Percentiles rank a stretch among this genome's conserved stretches.
phyloP scores from a whole-genome alignment of 2,329 filamentous ascomycete species.

The Leptographium lundbergii region DNA sequence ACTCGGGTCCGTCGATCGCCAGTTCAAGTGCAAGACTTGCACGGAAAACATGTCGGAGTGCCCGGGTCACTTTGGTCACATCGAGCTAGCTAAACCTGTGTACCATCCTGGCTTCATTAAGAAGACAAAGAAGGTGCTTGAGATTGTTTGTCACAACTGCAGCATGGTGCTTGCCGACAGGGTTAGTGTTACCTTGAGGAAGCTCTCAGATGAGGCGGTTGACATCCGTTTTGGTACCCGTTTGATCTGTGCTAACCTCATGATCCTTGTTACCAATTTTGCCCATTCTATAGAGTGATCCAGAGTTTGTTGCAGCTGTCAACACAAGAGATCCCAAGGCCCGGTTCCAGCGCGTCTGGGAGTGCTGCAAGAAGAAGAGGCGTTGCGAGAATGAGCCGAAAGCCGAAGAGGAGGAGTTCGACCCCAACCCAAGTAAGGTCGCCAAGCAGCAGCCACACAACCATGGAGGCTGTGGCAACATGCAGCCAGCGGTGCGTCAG shows the following conservation, averaged over 20 bases:
- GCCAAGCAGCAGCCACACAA: slow-evolving; percentile 36
- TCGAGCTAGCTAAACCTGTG: slow-evolving; percentile 91
- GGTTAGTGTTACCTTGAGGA: slow-evolving; percentile 63
- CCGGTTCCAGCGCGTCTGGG: slow-evolving; percentile 87
- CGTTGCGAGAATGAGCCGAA: slow-evolving; percentile 69
- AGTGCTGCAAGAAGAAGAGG: slow-evolving; percentile 78
- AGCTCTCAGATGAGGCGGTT: slow-evolving; percentile 1
- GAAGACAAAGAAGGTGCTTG: slow-evolving; percentile 98
- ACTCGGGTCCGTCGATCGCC: slow-evolving; percentile 89
- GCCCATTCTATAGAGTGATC: slow-evolving; percentile 51
- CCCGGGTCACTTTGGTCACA: slow-evolving; percentile 96
- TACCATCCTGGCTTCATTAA: slow-evolving; percentile 94
- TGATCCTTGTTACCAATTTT: slow-evolving; percentile 17
- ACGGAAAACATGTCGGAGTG: slow-evolving; percentile 92
- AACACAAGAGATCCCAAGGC: slow-evolving; percentile 82
- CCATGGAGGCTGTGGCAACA: slow-evolving; percentile 90
- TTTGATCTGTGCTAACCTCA: slow-evolving; percentile 11
- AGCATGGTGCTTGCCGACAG: slow-evolving; percentile 94
- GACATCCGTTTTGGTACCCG: slow-evolving; percentile 23
- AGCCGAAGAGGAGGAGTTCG: slow-evolving; percentile 48
- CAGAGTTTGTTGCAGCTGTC: slow-evolving; percentile 71
- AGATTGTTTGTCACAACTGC: slow-evolving; percentile 98
- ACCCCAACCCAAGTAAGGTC: slow-evolving; percentile 37
- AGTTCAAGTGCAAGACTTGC: slow-evolving; percentile 93
- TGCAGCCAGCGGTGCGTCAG: slow-evolving; percentile 77